Evolutionary conservation across 2,329 filamentous ascomycete genomes (phyloP).

Genomic region (Aureobasidium sp.): DNA sequence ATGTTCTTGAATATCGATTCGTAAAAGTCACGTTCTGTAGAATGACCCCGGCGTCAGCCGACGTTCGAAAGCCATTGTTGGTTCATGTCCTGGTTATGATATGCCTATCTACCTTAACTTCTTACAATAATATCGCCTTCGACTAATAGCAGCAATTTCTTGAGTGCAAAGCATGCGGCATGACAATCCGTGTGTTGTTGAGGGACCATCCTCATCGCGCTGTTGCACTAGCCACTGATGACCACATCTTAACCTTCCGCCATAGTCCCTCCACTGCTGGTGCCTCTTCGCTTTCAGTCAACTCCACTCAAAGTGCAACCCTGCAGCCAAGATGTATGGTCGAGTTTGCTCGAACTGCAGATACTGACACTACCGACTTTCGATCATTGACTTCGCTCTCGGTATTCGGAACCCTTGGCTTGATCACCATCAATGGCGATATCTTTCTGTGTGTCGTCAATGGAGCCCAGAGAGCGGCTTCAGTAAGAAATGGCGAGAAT

Average conservation of each 20-base stretch:
- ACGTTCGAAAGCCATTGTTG: slow-evolving; percentile 1
- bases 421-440: slow-evolving; percentile 76
- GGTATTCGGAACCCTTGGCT: slow-evolving; percentile 77
- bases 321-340: slow-evolving; percentile 66
- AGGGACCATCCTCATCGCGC: slow-evolving; percentile 81
- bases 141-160: neutral
- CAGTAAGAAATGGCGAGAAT: slow-evolving; percentile 77
- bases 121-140: neutral
- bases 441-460: slow-evolving; percentile 90
- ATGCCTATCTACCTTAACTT: neutral
- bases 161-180: slow-evolving; percentile 23
- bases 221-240: slow-evolving; percentile 73
- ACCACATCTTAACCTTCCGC: slow-evolving; percentile 77
- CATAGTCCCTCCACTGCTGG: slow-evolving; percentile 63
- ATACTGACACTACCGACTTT: slow-evolving; percentile 66
- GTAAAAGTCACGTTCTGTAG: neutral
- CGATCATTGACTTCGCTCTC: slow-evolving; percentile 64
- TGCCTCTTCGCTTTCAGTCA: slow-evolving; percentile 32
- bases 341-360: slow-evolving; percentile 64
- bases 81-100: neutral
- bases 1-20: neutral
- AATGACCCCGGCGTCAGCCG: neutral
- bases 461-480: slow-evolving; percentile 68
- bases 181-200: slow-evolving; percentile 71
- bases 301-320: slow-evolving; percentile 30